phyloP scores from a whole-genome alignment of 1,284 basidiomycete species.

The Puccinia brachypodii region DNA sequence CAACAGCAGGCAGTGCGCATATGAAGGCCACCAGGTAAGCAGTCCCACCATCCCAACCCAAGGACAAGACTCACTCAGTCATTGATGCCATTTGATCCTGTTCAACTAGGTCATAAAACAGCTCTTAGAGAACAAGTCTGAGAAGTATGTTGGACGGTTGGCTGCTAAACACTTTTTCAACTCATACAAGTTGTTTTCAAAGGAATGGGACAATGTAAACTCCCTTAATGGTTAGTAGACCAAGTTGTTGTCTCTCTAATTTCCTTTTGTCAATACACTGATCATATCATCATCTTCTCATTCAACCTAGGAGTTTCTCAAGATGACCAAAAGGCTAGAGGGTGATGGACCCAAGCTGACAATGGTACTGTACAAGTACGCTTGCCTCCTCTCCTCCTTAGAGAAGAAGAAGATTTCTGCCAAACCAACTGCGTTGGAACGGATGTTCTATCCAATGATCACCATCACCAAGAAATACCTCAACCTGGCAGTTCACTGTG shows the following conservation, averaged over 20 bases:
- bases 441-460: not conserved
- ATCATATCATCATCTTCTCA: too few relatives aligned
- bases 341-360: not conserved
- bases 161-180: not conserved
- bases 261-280: too few relatives aligned
- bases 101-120: not conserved
- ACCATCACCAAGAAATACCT: not conserved
- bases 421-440: not conserved
- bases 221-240: not conserved
- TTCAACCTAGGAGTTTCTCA: not conserved
- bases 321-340: not conserved
- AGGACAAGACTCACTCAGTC: not conserved
- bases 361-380: slow-evolving; percentile 6
- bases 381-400: not conserved
- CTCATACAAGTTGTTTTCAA: not conserved
- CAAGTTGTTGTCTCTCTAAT: too few relatives aligned
- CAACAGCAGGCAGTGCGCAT: not conserved
- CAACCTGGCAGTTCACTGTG: not conserved
- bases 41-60: too few relatives aligned
- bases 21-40: not conserved
- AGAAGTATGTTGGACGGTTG: not conserved
- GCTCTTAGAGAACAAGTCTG: not conserved
- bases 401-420: not conserved
- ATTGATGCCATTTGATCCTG: not conserved
- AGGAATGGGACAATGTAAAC: slow-evolving; percentile 4